Evolutionary conservation across 2,329 filamentous ascomycete genomes (phyloP), one percentile per base, ranked within the genome.

Genomic region (Colletotrichum liriopes): DNA sequence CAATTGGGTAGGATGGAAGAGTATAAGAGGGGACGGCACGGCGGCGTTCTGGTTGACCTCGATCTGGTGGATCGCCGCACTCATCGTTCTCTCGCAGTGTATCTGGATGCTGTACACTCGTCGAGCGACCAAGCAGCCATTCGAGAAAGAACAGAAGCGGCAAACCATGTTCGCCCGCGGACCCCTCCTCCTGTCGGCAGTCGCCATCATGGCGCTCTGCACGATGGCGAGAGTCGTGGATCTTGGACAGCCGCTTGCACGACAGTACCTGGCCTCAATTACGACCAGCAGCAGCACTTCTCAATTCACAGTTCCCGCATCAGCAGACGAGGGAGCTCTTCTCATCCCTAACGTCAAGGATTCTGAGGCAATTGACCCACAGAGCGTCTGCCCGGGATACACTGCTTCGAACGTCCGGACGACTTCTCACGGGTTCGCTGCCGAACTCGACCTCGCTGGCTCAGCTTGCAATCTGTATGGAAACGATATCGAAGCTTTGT

Each of bases 401-500:
- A 86, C 79, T 37, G 92, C 92, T 2, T 88, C 86, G 23, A 90
- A 92, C 77, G 85, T 94, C 18, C 79, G 84, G 63, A 81, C 85
- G 62, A 88, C 84, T 0, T 77, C 80, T 45, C 84, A 83, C 61
- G 89, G 89, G 11, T 82, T 96, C 65, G 93, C 89, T 1, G 94
- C 94, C 1, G 87, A 93, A 74, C 85, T 97, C 59, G 86, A 82
- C 3, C 87, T 97, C 14, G 92, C 92, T 9, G 94, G 93, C 0
- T 77, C 85, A 12, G 86, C 92, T 7, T 96, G 94, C 84, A 93
- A 96, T 80, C 88, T 90, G 29, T 97, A 96, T 74, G 94, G 94
- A 0, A 92, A 87, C 9, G 94, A 97, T 78, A 84, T 97, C 37
- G 86, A 91, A 32, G 84, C 87, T 5, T 83, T 97, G 60, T 87